These are phyloP conservation scores for Aspergillus tubingensis DNA, from an alignment of 2,329 filamentous ascomycete genomes.

Conservation along the genomic window DNA sequence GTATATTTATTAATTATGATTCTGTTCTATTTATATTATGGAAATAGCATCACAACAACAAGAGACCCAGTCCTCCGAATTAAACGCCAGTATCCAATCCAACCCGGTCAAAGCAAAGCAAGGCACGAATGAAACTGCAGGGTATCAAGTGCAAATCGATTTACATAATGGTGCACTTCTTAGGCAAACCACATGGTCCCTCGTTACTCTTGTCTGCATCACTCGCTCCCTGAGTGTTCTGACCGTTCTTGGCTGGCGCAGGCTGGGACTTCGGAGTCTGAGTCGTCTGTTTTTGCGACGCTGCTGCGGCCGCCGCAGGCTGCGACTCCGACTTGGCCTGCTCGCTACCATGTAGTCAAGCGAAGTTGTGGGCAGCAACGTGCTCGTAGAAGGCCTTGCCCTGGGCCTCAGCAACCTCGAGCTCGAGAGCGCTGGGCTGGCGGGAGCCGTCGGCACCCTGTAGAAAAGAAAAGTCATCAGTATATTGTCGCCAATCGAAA, in stretches of 20 bases:
- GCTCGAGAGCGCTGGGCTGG: constrained; percentile 73
- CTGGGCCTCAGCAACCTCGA: constrained; percentile 77
- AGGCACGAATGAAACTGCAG: constrained; percentile 7
- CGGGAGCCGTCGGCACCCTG: constrained; percentile 74
- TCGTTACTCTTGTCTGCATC: constrained; percentile 52
- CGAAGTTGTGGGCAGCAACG: constrained; percentile 69
- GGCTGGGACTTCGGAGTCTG: constrained; percentile 23
- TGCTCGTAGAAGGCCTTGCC: constrained; percentile 81
- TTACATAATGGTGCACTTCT: constrained; percentile 70
- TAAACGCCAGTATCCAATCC: constrained; percentile 14
- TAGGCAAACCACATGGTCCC: constrained; percentile 73
- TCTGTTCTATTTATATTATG: constrained; percentile 8
- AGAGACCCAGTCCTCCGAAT: constrained; percentile 5
- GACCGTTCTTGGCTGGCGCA: constrained; percentile 35
- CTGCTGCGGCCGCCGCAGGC: constrained; percentile 28
- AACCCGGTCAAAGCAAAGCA: constrained; percentile 15
- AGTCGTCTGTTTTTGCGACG: constrained; percentile 21
- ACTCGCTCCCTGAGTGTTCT: constrained; percentile 40
- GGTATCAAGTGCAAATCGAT: constrained; percentile 22
- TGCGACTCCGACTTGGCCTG: constrained; percentile 32
- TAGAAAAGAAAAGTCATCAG: not conserved
- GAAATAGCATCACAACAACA: constrained; percentile 2
- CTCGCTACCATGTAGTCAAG: constrained; percentile 73
- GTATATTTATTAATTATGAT: constrained; percentile 1
- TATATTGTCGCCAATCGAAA: constrained; percentile 12